Evolutionary conservation across 2,329 filamentous ascomycete genomes (phyloP), one percentile per base, ranked within the genome.

Genomic region (Ceratocystis cacaofunesta): DNA sequence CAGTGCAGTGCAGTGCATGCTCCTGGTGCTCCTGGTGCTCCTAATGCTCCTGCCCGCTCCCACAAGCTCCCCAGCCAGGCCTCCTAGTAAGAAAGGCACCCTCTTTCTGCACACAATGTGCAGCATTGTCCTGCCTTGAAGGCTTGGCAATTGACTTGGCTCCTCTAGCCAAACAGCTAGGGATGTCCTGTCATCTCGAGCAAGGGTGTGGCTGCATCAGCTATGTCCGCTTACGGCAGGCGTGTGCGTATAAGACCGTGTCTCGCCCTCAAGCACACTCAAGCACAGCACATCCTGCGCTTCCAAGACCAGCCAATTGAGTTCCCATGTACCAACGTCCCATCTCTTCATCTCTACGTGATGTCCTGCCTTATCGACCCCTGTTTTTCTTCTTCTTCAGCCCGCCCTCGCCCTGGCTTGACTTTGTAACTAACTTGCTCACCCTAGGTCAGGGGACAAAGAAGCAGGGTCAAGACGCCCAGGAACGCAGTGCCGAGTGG

Each of bases 131-230:
- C 17, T 58, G 25, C 12, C 55, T 58, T 58, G 28, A 58, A 36
- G 17, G 55, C 55, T 58, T 58, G 55, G 55, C 55, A 30, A 17
- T 58, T 22, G 55, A 36, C 55, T 58, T 58, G 55, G 55, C 55
- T 58, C 55, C 55, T 58, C 30, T 58, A 58, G 55, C 52, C 52
- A 60, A 64, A 64, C 63, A 60, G 28, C 55, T 58, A 58, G 63
- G 63, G 5, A 32, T 41, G 63, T 60, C 63, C 63, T 64, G 63
- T 64, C 48, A 64, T 64, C 63, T 64, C 63, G 43, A 55, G 32
- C 5, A 12, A 5, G 63, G 63, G 63, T 58, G 63, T 58, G 46
- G 22, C 6, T 64, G 10, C 30, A 50, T 19, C 17, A 30, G 36
- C 19, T 25, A 3, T 5, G 28, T 7, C 28, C 4, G 28, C 32